Evolutionary conservation across 768 basidiomycete species (phyloP), one percentile per base, ranked within the genome.

Genomic region (Phlebiopsis flavidoalba): DNA sequence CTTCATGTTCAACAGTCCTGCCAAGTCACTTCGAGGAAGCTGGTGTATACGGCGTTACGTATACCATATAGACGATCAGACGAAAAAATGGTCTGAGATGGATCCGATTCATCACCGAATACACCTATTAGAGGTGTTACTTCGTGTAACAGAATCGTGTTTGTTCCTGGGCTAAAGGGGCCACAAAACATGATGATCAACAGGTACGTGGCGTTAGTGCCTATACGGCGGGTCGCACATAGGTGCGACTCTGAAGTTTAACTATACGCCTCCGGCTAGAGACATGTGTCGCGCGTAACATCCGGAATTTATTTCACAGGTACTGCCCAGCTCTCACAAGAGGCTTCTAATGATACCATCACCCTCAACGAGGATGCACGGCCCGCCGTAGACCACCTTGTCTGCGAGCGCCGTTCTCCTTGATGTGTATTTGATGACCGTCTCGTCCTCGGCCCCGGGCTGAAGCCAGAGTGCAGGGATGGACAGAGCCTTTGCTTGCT

Each of bases 401-500:
- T 85, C 84, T 36, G 76, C 74, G 65, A 94, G 72, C 3, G 77
- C 81, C 53, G 87, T 85, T 31, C 26, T 31, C 60, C 85, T 80
- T 46, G 82, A 79, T 69, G 95, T 84, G 65, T 82, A 95, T 14
- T 76, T 68, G n/a, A 78, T 73, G 47, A 94, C 91, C 1, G 75
- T 73, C 12, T 76, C 79, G 65, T 92, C 87, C 64, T 88, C 86
- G 7, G 93, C 91, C n/a, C 93, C 93, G 3, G 94, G 94, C 70
- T 96, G 94, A 24, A 95, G 81, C 94, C 94, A 97, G 46, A 94
- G 78, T 3, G 86, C 81, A 7, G 86, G 88, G 21, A 91, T 71
- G 17, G 73, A 71, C n/a, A 84, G 80, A 21, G 79, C 79, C 70
- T 87, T 86, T 4, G 87, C 88, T 61, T 85, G 79, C 69, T 87